Evolutionary conservation across 371 early-diverging fungal genomes (phyloP), one percentile per base, ranked within the genome.

Genomic region (Actinomucor elegans): DNA sequence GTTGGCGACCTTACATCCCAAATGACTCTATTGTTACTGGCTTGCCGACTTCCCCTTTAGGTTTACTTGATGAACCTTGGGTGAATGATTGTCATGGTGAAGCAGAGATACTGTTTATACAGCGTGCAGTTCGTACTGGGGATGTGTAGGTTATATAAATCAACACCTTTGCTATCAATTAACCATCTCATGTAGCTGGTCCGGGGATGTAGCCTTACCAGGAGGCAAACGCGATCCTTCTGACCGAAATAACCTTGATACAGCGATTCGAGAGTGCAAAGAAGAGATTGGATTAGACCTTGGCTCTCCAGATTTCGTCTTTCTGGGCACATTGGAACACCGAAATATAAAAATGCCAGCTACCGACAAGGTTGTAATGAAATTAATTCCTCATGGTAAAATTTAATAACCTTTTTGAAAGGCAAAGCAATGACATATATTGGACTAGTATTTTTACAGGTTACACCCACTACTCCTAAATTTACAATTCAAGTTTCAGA

Each of bases 131-230:
- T 27, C 72, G 79, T 35, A 71, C 66, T 20, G 67, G 76, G 11
- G 90, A 89, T 66, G 66, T 82, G 66, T 89, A 55, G 52, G 47
- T 32, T 18, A 20, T 11, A 26, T 23, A n/a, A 23, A 40, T 20
- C 31, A 32, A 17, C 29, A 26, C 2, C 21, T 28, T 46, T 11
- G 26, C 9, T 29, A 4, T 10, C 5, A 23, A 35, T 21, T 35
- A 41, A 50, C 33, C 17, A 24, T 31, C 31, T 41, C 28, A 37
- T 23, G 21, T 24, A 73, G 75, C n/a, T 74, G 87, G 87, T 83
- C 84, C 26, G 88, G 88, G 0, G 88, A 89, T 67, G 83, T 87
- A 34, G 86, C 86, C 5, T 83, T 87, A 52, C 88, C 88, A 1
- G 90, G 90, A 5, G 90, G 90, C 10, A 86, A 85, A 48, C 72